Evolutionary conservation across 2,329 filamentous ascomycete species (phyloP).

Genomic region (Colletotrichum acutatum): DNA sequence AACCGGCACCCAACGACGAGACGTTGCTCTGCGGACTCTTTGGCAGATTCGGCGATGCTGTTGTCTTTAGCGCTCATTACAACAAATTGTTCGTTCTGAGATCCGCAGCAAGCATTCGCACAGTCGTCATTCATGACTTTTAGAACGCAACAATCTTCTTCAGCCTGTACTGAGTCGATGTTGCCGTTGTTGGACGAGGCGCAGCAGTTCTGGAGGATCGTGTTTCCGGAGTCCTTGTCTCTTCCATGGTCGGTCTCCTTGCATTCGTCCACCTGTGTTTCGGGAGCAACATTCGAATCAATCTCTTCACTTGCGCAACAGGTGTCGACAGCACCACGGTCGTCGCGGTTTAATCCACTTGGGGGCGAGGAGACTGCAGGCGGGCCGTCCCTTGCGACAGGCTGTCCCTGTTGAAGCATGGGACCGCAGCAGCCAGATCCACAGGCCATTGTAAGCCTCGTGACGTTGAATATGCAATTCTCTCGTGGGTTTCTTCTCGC

Average conservation of each 20-base stretch:
- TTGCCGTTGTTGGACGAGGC: not conserved
- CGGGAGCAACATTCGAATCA: not conserved
- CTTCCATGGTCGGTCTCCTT: not conserved
- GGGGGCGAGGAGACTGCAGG: not conserved
- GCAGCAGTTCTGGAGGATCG: not conserved
- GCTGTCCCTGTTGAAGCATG: not conserved
- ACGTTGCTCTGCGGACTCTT: not conserved
- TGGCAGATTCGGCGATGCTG: not conserved
- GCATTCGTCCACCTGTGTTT: not conserved
- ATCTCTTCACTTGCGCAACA: not conserved
- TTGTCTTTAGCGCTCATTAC: not conserved
- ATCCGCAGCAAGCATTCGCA: not conserved
- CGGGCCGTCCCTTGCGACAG: not conserved
- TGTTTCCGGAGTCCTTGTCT: not conserved
- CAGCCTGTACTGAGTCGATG: not conserved
- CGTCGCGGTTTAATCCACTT: not conserved
- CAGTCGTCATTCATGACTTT: not conserved
- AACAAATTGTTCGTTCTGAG: not conserved
- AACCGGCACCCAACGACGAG: not conserved
- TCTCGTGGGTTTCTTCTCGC: not conserved
- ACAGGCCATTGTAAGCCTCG: constrained; percentile 3
- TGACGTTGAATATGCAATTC: too few relatives aligned
- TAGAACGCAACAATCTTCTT: not conserved
- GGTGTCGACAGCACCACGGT: not conserved
- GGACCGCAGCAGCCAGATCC: constrained; percentile 23